phyloP scores from a whole-genome alignment of 305 asterid species.

The Fraxinus sp. region DNA sequence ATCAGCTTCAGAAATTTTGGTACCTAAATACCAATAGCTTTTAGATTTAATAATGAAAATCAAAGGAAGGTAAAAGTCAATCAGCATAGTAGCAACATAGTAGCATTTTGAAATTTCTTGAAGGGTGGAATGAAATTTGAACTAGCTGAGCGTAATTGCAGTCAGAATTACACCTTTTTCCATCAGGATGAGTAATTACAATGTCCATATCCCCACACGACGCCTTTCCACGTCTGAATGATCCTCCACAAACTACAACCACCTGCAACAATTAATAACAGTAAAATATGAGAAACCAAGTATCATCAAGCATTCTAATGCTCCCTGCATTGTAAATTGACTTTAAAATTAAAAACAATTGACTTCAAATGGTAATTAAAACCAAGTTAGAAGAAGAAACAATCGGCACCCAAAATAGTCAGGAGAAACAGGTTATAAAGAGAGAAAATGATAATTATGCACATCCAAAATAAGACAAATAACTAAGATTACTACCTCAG shows the following conservation, averaged over 20 bases:
- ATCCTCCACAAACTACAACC: slow-evolving; percentile 82
- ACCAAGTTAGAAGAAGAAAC: slow-evolving; percentile 9
- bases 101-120: background rate
- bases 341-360: background rate
- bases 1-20: slow-evolving; percentile 6
- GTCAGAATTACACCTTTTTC: slow-evolving; percentile 55
- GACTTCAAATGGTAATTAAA: slow-evolving; percentile 5
- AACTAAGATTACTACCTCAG: slow-evolving; percentile 59
- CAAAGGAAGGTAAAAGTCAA: background rate
- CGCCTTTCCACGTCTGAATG: slow-evolving; percentile 92
- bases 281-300: slow-evolving; percentile 22
- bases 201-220: slow-evolving; percentile 96
- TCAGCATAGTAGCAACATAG: slow-evolving; percentile 11
- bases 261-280: slow-evolving; percentile 46
- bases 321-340: background rate
- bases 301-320: background rate
- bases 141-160: slow-evolving; percentile 19
- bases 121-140: slow-evolving; percentile 5
- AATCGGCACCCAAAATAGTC: background rate
- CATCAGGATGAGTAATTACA: slow-evolving; percentile 87
- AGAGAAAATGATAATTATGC: slow-evolving; percentile 7
- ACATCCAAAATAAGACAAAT: slow-evolving; percentile 21
- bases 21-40: background rate
- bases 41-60: background rate
- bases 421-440: background rate